Conservation (phyloP, 805 yeast species). For the Pichia deserticola region DNA sequence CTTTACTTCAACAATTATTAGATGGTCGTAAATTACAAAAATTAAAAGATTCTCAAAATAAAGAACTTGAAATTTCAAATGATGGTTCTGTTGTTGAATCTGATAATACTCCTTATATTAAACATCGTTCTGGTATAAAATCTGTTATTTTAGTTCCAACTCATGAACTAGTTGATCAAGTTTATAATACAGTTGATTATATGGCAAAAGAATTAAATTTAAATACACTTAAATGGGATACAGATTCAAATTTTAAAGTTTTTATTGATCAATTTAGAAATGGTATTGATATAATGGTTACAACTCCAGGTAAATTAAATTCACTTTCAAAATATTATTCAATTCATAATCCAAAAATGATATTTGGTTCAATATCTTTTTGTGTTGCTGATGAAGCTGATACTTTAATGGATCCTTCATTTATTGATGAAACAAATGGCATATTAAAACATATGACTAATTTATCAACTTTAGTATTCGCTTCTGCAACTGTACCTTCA, state of each 20-base stretch:
- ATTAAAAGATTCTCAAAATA: slow-evolving; percentile 9
- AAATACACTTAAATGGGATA: slow-evolving; percentile 52
- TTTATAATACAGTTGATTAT: slow-evolving; percentile 38
- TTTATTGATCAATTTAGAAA: slow-evolving; percentile 40
- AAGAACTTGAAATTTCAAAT: not conserved
- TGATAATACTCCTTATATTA: slow-evolving; percentile 6
- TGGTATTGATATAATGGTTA: slow-evolving; percentile 70
- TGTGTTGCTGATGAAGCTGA: slow-evolving; percentile 92
- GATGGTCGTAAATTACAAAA: slow-evolving; percentile 34
- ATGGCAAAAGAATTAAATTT: slow-evolving; percentile 32
- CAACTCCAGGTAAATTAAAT: slow-evolving; percentile 73
- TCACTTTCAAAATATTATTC: slow-evolving; percentile 27
- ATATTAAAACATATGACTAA: slow-evolving; percentile 43
- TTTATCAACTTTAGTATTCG: slow-evolving; percentile 59
- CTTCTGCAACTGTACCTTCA: slow-evolving; percentile 86
- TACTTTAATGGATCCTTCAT: slow-evolving; percentile 77
- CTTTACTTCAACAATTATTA: slow-evolving; percentile 60
- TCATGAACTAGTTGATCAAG: slow-evolving; percentile 80
- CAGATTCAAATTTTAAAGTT: slow-evolving; percentile 46
- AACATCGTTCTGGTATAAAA: slow-evolving; percentile 42
- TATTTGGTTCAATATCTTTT: slow-evolving; percentile 42
- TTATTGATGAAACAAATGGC: slow-evolving; percentile 55
- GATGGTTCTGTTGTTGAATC: not conserved
- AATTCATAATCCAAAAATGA: slow-evolving; percentile 28
- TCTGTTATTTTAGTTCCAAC: slow-evolving; percentile 84